Conservation (phyloP, 1,284 basidiomycete genomes). For the Wallemia hederae region DNA sequence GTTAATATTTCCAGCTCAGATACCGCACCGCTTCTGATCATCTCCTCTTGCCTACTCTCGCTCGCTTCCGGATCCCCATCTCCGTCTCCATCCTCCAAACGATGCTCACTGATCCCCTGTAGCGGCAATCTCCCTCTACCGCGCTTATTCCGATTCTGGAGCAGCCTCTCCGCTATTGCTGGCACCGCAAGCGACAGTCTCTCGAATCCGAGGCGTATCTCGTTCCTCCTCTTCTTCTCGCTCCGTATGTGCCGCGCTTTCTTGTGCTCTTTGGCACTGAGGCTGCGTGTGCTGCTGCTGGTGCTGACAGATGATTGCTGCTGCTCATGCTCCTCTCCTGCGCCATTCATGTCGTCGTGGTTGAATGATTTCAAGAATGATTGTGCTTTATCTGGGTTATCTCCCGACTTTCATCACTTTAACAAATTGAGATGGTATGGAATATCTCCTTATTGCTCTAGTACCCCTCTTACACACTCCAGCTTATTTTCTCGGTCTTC, state of each 20-base stretch:
- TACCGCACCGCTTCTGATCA: background rate
- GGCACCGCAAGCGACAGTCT: background rate
- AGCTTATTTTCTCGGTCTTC: slow-evolving; percentile 95
- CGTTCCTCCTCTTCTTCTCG: background rate
- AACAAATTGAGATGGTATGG: too few species aligned
- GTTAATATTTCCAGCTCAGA: background rate
- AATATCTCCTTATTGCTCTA: background rate
- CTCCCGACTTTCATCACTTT: too few species aligned
- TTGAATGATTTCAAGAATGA: too few species aligned
- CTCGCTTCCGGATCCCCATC: background rate
- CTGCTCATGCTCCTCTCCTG: too few species aligned
- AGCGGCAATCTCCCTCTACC: background rate
- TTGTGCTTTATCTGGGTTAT: too few species aligned
- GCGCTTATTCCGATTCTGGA: background rate
- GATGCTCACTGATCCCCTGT: too few species aligned
- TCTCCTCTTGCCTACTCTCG: background rate
- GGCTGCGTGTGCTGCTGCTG: background rate
- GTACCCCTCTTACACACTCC: slow-evolving; percentile 1
- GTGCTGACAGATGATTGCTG: too few species aligned
- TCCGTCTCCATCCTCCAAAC: too few species aligned
- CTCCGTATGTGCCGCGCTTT: background rate
- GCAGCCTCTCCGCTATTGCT: background rate
- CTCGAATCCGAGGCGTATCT: background rate
- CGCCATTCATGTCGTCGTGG: too few species aligned
- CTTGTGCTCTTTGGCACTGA: background rate